Evolutionary conservation across 805 yeast genomes (phyloP).

Genomic region (Millerozyma miso): DNA sequence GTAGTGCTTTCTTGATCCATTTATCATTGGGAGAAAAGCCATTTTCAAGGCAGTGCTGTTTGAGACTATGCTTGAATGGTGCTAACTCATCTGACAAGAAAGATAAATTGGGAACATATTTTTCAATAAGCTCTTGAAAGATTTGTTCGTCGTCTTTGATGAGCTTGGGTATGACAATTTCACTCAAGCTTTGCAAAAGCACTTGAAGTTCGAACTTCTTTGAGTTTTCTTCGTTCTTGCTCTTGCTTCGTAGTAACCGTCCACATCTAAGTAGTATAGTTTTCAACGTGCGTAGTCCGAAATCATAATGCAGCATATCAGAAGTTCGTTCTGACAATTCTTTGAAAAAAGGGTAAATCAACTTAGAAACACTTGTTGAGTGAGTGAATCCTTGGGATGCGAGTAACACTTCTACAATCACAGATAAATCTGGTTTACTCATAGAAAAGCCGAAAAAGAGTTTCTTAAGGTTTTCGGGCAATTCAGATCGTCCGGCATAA

Average conservation of each 20-base stretch:
- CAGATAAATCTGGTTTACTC: constrained; percentile 62
- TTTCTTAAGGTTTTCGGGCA: constrained; percentile 84
- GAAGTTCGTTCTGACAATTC: constrained; percentile 41
- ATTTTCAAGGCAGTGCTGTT: constrained; percentile 18
- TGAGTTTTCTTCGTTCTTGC: constrained; percentile 2
- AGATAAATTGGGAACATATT: constrained; percentile 23
- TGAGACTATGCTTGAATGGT: constrained; percentile 22
- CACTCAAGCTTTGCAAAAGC: constrained; percentile 51
- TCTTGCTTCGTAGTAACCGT: constrained; percentile 24
- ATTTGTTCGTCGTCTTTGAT: constrained; percentile 45
- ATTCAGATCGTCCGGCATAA: constrained; percentile 73
- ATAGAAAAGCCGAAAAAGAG: constrained; percentile 74
- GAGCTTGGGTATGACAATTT: constrained; percentile 67
- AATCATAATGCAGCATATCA: constrained; percentile 75
- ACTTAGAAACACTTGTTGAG: constrained; percentile 41
- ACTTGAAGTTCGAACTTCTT: constrained; percentile 22
- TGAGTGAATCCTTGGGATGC: constrained; percentile 64
- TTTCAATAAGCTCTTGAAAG: constrained; percentile 22
- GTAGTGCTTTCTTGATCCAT: constrained; percentile 56
- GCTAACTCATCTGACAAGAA: constrained; percentile 17
- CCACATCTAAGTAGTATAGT: constrained; percentile 61
- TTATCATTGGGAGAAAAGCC: constrained; percentile 30
- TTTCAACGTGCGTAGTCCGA: constrained; percentile 82
- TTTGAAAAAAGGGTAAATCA: constrained; percentile 53
- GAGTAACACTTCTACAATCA: constrained; percentile 69